Evolutionary conservation across 2,329 filamentous ascomycete species (phyloP), one percentile per base, ranked within the genome.

Genomic region (Bipolaris cookei): DNA sequence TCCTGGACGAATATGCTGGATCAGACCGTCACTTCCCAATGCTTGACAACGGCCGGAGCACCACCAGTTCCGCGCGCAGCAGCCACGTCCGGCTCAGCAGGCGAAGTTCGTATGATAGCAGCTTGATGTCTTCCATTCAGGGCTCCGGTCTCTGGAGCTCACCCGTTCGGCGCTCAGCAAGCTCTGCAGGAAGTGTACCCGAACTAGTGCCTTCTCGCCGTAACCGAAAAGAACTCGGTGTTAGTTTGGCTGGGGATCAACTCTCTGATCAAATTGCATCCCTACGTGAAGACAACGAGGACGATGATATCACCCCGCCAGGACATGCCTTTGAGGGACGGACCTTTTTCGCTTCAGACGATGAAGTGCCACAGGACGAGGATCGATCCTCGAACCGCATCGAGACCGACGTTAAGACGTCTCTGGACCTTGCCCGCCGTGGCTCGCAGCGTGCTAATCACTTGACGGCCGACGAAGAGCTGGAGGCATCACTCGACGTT

Each of bases 81-180:
- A 83, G 81, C 63, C 79, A 78, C 54, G 80, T 81, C 2, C 80
- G 80, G 13, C 80, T 83, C 49, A 85, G 83, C 77, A 84, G 84
- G 60, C 81, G 81, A 62, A 84, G 82, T 67, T 85, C 83, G 4
- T 83, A 84, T 55, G 83, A 85, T 66, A 85, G 82, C 67, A 80
- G 84, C 60, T 78, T 84, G 38, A 74, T 83, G 50, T 84, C 82
- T 6, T 72, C 68, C 6, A 64, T 65, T 14, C 68, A 70, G 41
- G 66, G 64, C 43, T 73, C 70, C 14, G 67, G 69, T 23, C 68
- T 73, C 4, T 72, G 75, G 69, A 72, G 66, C 50, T 72, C 73
- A 14, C 70, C 72, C 3, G 52, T 73, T 10, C 71, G 73, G 30
- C 73, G 71, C 30, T 76, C 75, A 43, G 73, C 72, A 28, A 73